These are phyloP conservation scores for Rhodotorula sp. DNA, from an alignment of 1,284 basidiomycete species.

Conservation along the genomic window DNA sequence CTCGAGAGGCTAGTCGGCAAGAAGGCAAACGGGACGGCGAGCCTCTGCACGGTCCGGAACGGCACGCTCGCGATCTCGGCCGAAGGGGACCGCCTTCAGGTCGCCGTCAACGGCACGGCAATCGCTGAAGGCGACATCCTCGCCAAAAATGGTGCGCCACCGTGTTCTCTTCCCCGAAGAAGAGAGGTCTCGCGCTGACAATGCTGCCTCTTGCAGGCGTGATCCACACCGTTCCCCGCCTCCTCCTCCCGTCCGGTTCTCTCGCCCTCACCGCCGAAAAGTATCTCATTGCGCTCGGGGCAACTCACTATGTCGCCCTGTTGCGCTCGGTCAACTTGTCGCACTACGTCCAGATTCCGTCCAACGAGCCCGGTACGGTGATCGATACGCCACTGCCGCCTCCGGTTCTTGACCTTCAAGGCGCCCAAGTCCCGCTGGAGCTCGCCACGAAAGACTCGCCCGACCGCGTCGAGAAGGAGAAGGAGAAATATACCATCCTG, in stretches of 20 bases:
- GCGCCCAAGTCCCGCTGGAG: slow-evolving; percentile 1
- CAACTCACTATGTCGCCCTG: slow-evolving; percentile 82
- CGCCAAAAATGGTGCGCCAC: slow-evolving; percentile 68
- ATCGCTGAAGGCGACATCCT: slow-evolving; percentile 74
- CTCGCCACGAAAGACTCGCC: background rate
- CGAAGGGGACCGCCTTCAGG: slow-evolving; percentile 54
- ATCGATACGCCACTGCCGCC: slow-evolving; percentile 47
- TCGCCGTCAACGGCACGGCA: slow-evolving; percentile 63
- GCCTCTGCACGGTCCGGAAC: slow-evolving; percentile 67
- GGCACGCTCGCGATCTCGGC: slow-evolving; percentile 62
- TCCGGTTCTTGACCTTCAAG: background rate
- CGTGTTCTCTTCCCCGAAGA: background rate
- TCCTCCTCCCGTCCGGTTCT: slow-evolving; percentile 73
- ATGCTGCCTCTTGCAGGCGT: slow-evolving; percentile 57
- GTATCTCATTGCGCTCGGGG: slow-evolving; percentile 82
- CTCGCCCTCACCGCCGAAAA: slow-evolving; percentile 88
- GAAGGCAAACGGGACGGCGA: slow-evolving; percentile 45
- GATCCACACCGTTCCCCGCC: slow-evolving; percentile 77
- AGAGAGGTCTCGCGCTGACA: background rate
- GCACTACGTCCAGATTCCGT: slow-evolving; percentile 70
- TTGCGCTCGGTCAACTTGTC: slow-evolving; percentile 77
- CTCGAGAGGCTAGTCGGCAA: slow-evolving; percentile 33
- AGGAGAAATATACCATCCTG: slow-evolving; percentile 54
- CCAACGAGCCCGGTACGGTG: slow-evolving; percentile 63
- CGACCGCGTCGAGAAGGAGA: slow-evolving; percentile 31